These are phyloP conservation scores for Xylaria grammica DNA, from an alignment of 495 filamentous ascomycete species.

Conservation along the genomic window DNA sequence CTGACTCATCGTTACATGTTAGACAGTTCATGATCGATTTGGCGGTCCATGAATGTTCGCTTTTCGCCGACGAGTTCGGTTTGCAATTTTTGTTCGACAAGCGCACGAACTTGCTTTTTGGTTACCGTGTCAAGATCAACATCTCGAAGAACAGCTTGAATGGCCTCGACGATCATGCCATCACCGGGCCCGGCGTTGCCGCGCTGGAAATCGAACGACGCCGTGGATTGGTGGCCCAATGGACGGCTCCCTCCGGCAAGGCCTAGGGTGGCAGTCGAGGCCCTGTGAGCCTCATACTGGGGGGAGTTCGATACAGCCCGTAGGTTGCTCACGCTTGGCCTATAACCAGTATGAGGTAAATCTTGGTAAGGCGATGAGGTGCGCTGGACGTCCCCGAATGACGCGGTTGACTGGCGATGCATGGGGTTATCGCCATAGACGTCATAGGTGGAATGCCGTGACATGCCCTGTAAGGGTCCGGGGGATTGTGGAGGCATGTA, in stretches of 20 bases:
- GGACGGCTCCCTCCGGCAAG: slow-evolving; percentile 44
- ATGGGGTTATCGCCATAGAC: slow-evolving; percentile 47
- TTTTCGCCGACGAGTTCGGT: slow-evolving; percentile 84
- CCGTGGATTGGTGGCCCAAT: slow-evolving; percentile 63
- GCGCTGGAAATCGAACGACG: slow-evolving; percentile 79
- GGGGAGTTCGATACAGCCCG: slow-evolving; percentile 43
- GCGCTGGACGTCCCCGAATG: slow-evolving; percentile 51
- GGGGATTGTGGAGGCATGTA: slow-evolving; percentile 86
- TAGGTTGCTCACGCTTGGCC: slow-evolving; percentile 41
- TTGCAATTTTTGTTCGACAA: slow-evolving; percentile 91
- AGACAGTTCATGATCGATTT: slow-evolving; percentile 91
- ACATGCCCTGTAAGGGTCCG: slow-evolving; percentile 63
- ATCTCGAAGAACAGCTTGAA: slow-evolving; percentile 81
- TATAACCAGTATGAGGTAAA: slow-evolving; percentile 37
- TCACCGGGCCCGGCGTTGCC: slow-evolving; percentile 70
- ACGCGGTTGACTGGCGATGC: slow-evolving; percentile 57
- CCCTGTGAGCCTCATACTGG: slow-evolving; percentile 32
- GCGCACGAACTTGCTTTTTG: slow-evolving; percentile 93
- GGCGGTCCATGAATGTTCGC: slow-evolving; percentile 80
- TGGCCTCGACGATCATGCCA: slow-evolving; percentile 78
- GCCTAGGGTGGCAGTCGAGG: slow-evolving; percentile 48
- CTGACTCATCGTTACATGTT: slow-evolving; percentile 71
- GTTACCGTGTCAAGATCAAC: slow-evolving; percentile 95
- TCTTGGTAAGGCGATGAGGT: slow-evolving; percentile 58
- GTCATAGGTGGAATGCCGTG: slow-evolving; percentile 44